Evolutionary conservation across 306 rosid genomes (phyloP).

Genomic region (Coriaria nepalensis): DNA sequence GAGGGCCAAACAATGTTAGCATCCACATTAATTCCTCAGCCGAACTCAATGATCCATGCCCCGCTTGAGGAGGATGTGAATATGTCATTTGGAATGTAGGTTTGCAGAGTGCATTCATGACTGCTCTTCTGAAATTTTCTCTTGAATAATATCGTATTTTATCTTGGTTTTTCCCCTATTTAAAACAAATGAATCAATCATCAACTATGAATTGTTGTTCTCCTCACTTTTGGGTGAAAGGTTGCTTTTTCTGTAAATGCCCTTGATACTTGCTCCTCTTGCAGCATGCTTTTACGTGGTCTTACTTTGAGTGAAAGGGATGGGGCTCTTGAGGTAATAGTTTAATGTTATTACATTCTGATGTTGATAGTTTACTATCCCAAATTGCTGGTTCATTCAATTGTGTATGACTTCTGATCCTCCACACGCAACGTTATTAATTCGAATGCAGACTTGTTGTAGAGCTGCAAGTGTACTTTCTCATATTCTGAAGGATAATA

Average conservation of each 20-base stretch:
- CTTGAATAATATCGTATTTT: not conserved
- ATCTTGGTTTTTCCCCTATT: slow-evolving; percentile 1
- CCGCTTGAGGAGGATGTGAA: slow-evolving; percentile 69
- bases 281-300: slow-evolving; percentile 82
- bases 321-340: slow-evolving; percentile 77
- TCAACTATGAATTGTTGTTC: not conserved
- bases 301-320: slow-evolving; percentile 71
- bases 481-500: slow-evolving; percentile 70
- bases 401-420: not conserved
- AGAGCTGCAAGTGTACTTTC: slow-evolving; percentile 96
- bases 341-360: not conserved
- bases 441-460: slow-evolving; percentile 56
- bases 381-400: too few relatives aligned
- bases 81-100: slow-evolving; percentile 96
- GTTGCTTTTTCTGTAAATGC: not conserved
- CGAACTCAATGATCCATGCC: slow-evolving; percentile 54
- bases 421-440: not conserved
- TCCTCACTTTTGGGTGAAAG: slow-evolving; percentile 9
- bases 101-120: slow-evolving; percentile 17
- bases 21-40: slow-evolving; percentile 86
- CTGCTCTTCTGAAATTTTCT: slow-evolving; percentile 2
- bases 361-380: too few relatives aligned
- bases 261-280: slow-evolving; percentile 16
- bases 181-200: not conserved
- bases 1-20: slow-evolving; percentile 89